phyloP scores from a whole-genome alignment of 805 yeast genomes.

The Nakazawaea siamensis region DNA sequence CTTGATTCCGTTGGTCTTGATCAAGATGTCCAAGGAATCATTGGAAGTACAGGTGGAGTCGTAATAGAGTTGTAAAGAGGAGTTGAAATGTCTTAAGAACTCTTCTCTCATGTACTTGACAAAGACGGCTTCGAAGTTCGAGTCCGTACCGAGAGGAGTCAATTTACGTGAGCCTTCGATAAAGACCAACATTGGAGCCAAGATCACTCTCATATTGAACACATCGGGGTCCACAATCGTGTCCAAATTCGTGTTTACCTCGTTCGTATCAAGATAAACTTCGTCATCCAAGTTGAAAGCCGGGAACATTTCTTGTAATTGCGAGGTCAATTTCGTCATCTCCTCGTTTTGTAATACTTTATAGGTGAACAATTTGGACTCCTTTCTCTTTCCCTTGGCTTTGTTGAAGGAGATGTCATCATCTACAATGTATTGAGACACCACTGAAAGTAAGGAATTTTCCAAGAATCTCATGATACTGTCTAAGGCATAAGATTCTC shows the following conservation, averaged over 20 bases:
- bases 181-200: slow-evolving; percentile 67
- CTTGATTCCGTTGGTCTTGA: slow-evolving; percentile 24
- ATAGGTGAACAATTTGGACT: slow-evolving; percentile 9
- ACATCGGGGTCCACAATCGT: slow-evolving; percentile 62
- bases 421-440: slow-evolving; percentile 30
- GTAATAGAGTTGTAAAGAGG: slow-evolving; percentile 45
- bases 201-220: slow-evolving; percentile 70
- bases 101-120: slow-evolving; percentile 53
- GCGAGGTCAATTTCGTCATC: slow-evolving; percentile 6
- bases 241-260: slow-evolving; percentile 49
- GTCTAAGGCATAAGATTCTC: slow-evolving; percentile 16
- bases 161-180: slow-evolving; percentile 44
- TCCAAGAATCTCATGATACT: slow-evolving; percentile 37
- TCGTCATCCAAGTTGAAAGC: slow-evolving; percentile 40
- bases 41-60: slow-evolving; percentile 32
- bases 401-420: slow-evolving; percentile 17
- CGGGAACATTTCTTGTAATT: slow-evolving; percentile 59
- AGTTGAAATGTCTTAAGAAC: slow-evolving; percentile 58
- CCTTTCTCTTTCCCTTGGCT: slow-evolving; percentile 12
- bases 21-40: slow-evolving; percentile 26
- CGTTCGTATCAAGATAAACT: slow-evolving; percentile 49
- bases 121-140: slow-evolving; percentile 40
- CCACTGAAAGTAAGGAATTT: slow-evolving; percentile 28
- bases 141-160: slow-evolving; percentile 23
- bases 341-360: slow-evolving; percentile 4